A percentile compares a stretch with the other conserved stretches of the same genome.
These are phyloP conservation scores for Cladophialophora immunda DNA, from an alignment of 2,329 filamentous ascomycete species.

Conservation along the genomic window DNA sequence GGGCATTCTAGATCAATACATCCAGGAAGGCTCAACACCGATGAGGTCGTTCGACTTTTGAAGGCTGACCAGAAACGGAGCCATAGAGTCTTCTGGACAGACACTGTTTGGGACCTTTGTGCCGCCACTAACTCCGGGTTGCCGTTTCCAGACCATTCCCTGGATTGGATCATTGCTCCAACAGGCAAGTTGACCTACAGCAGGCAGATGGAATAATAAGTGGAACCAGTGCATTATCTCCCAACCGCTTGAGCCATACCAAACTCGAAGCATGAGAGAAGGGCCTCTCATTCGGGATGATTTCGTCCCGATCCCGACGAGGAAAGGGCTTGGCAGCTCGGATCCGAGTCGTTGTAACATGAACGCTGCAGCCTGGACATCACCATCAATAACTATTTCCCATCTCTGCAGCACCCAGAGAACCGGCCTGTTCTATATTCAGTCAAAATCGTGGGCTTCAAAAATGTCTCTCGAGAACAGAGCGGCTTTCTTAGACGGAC, in stretches of 20 bases:
- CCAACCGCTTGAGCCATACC: background rate
- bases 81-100: background rate
- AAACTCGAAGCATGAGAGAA: background rate
- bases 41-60: conserved; percentile 21
- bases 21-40: conserved; percentile 18
- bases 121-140: background rate
- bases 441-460: background rate
- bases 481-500: conserved; percentile 12
- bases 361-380: background rate
- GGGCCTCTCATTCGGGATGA: background rate
- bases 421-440: background rate
- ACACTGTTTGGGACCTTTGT: background rate
- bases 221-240: background rate
- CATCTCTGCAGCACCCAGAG: background rate
- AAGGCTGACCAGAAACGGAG: background rate
- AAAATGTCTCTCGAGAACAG: conserved; percentile 2
- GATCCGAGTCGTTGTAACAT: background rate
- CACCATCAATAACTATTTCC: background rate
- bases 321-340: background rate
- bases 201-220: background rate
- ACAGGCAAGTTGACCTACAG: background rate
- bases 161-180: background rate
- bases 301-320: background rate
- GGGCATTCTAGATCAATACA: conserved; percentile 21
- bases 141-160: background rate